Base-by-base conservation (phyloP, 2,329 filamentous ascomycete species). In the Fusarium sp. region DNA sequence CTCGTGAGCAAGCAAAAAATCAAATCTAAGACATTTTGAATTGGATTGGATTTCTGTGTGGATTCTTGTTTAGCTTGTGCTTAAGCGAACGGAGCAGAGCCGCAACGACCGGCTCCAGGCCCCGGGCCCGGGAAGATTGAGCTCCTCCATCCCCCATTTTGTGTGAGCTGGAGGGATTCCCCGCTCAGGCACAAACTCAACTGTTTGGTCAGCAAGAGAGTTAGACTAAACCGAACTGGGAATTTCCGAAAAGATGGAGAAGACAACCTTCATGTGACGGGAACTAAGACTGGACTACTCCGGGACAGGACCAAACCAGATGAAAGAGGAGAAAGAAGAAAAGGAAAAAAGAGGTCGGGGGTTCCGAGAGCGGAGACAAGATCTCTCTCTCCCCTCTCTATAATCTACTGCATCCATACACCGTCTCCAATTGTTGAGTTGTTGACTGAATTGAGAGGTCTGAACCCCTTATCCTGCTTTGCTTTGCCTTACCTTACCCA, bases 81-180 rank as follows among this genome's bases (percentile, higher is more conserved):
- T 56, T 50, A 61, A 52, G 44, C 58, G 44, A 59, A 56, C 44
- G 45, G 58, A 60, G 58, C 58, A 61, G 58, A 61, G 58, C 58
- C 58, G 58, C 58, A 61, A 61, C 18, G 26, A 28, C 36, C 45
- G 45, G 36, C 49, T 52, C 34, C 18, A 38, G 49, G 36, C 31
- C 45, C 45, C 45, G 45, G 45, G 20, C 45, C 45, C 45, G 45
- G 31, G 31, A 20, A 47, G 45, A 30, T 30, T 30, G 30, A 30
- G 30, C 30, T 30, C 23, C 23, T 23, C 23, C 23, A 6, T 6
- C 23, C 23, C 23, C 23, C 23, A 23, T 23, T 23, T 23, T 23
- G 23, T 23, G 23, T 30, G 30, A 30, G 30, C 30, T 30, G 12
- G 12, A 47, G 36, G 13, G 36, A 41, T 57, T 60, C 58, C 55